These are phyloP conservation scores for Botryotinia calthae DNA, from an alignment of 2,329 filamentous ascomycete species.

Conservation along the genomic window DNA sequence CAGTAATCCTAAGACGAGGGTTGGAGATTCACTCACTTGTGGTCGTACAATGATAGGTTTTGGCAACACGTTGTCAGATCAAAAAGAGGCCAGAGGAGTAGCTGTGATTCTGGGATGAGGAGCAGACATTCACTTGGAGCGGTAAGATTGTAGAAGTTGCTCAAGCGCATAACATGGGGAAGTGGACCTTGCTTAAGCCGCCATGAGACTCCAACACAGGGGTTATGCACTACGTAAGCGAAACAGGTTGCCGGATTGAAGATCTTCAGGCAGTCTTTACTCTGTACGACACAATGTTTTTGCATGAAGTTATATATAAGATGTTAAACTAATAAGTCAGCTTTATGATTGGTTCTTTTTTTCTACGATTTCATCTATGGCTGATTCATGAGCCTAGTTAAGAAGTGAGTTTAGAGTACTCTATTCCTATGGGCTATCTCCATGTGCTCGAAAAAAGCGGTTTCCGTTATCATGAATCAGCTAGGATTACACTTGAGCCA, in stretches of 20 bases:
- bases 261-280: not conserved
- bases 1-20: not conserved
- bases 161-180: constrained; percentile 8
- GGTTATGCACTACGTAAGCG: constrained; percentile 1
- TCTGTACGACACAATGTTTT: not conserved
- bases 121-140: not conserved
- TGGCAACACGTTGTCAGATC: not conserved
- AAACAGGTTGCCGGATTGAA: not conserved
- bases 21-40: constrained; percentile 12
- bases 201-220: constrained; percentile 16
- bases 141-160: not conserved
- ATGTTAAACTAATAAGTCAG: not conserved
- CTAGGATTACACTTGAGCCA: not conserved
- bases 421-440: not conserved
- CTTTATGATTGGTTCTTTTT: not conserved
- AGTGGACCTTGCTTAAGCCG: constrained; percentile 4
- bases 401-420: not conserved
- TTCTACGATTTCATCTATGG: not conserved
- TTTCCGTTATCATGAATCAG: not conserved
- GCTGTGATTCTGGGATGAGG: not conserved
- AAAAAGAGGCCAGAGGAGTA: not conserved
- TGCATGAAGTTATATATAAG: not conserved
- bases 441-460: not conserved
- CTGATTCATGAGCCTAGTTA: not conserved
- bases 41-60: not conserved